Evolutionary conservation across 1,284 basidiomycete genomes (phyloP), one percentile per base, ranked within the genome.

Genomic region (Puccinia coronata): DNA sequence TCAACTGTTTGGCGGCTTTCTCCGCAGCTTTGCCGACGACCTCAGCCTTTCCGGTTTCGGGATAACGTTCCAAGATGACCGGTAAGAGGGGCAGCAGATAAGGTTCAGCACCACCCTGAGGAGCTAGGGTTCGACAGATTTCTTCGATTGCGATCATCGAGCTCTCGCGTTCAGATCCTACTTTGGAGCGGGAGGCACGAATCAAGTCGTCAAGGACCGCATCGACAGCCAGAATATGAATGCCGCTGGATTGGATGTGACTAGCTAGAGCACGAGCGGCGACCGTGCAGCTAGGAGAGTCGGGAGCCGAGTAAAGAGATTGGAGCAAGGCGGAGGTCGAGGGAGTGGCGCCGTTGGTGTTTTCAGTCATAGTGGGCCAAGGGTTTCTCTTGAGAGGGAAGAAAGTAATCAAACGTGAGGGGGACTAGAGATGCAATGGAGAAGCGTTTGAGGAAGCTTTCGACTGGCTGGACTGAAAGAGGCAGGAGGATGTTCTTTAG

Each of bases 111-210:
- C 95, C 90, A 55, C 92, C 88, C 71, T 91, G 89, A 78, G 88
- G 89, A 63, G 92, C 91, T 23, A 95, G 87, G 12, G 94, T 92
- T 82, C 84, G 83, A 63, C 85, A 85, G 82, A 87, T 83, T 79
- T 85, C 84, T 23, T 85, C 84, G 74, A 87, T 82, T 16, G 91
- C 93, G 82, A 98, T 91, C 49, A 93, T 92, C 20, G 93, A 93
- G 23, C 93, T 94, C 89, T 98, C 95, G 83, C 95, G 92, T 87
- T 97, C 96, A 86, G 91, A 95, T 67, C 92, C 93, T 34, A 92
- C 93, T 88, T 95, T 95, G 88, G 95, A 95, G 87, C 95, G 95
- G 82, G 89, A 90, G 28, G 93, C 88, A 78, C 85, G 85, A 79
- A 85, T 81, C 53, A 88, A 84, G 55, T 85, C 85, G 53, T 85